Percentiles rank a stretch among this genome's conserved stretches.
phyloP scores from a whole-genome alignment of 2,329 filamentous ascomycete species.

The Chaetomium olivaceum region DNA sequence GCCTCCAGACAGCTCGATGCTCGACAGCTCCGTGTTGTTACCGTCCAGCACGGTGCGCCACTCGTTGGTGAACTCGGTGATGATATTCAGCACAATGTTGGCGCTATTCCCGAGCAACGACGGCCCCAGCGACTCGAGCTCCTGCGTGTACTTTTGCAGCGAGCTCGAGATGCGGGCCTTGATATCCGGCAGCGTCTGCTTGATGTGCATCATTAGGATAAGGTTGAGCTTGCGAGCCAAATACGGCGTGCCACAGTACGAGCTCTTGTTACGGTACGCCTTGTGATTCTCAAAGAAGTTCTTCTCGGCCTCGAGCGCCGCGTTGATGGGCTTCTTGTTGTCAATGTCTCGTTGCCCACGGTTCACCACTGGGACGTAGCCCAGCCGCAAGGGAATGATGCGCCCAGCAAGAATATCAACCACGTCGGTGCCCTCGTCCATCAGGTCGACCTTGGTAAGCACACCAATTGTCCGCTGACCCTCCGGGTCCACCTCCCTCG shows the following conservation, averaged over 20 bases:
- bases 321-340: constrained; percentile 92
- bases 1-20: constrained; percentile 89
- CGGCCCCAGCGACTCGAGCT: constrained; percentile 81
- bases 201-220: constrained; percentile 99
- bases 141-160: constrained; percentile 83
- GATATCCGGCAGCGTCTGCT: constrained; percentile 97
- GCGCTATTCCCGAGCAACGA: constrained; percentile 94
- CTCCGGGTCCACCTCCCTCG: constrained; percentile 94
- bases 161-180: constrained; percentile 95
- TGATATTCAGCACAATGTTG: constrained; percentile 97
- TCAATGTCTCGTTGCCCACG: constrained; percentile 97
- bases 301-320: constrained; percentile 89
- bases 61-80: constrained; percentile 97
- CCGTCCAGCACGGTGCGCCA: constrained; percentile 95
- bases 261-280: constrained; percentile 96
- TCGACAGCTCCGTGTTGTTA: constrained; percentile 94
- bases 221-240: constrained; percentile 95
- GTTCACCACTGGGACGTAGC: constrained; percentile 96
- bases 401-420: constrained; percentile 97
- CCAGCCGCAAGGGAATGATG: constrained; percentile 90
- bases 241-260: constrained; percentile 97
- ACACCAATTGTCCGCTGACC: constrained; percentile 98
- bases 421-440: constrained; percentile 98
- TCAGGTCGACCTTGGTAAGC: constrained; percentile 96
- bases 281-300: constrained; percentile 98